Conservation (phyloP, 78 protist genomes). For the Guillardia theta region DNA sequence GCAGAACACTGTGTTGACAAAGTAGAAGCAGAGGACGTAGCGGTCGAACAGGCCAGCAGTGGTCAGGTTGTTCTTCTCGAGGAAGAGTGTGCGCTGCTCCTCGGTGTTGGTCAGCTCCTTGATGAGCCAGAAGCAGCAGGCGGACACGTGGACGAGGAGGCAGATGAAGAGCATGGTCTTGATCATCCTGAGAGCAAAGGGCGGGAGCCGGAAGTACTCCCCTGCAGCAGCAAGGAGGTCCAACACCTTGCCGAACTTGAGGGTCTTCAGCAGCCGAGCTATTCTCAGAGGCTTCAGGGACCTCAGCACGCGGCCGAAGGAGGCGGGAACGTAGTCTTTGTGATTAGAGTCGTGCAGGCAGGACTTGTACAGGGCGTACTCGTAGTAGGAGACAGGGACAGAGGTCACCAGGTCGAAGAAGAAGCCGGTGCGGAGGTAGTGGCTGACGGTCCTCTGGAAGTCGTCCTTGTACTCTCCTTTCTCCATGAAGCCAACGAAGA, state of each 20-base stretch:
- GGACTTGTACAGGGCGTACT: neutral
- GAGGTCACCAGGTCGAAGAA: neutral
- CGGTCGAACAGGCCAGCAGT: too few species aligned
- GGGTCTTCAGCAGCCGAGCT: neutral
- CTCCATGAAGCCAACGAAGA: neutral
- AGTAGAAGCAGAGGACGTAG: too few species aligned
- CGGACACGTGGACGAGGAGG: neutral
- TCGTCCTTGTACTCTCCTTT: neutral
- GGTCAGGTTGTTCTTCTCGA: too few species aligned
- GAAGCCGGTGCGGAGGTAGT: neutral
- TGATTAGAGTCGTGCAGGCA: neutral
- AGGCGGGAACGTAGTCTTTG: neutral
- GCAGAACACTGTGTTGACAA: neutral
- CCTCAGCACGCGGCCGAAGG: neutral
- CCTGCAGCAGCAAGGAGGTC: neutral
- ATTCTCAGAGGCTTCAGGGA: neutral
- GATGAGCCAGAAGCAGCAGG: slow-evolving; percentile 21
- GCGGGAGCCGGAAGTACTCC: neutral
- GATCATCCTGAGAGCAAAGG: neutral
- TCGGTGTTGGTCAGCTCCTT: neutral
- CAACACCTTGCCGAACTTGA: neutral
- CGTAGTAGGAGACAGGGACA: neutral
- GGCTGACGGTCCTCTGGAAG: neutral
- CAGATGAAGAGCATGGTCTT: neutral
- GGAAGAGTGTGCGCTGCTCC: too few species aligned